Base-by-base conservation (phyloP, 176 grass and related monocot genomes). In the Phyllostachys edulis region DNA sequence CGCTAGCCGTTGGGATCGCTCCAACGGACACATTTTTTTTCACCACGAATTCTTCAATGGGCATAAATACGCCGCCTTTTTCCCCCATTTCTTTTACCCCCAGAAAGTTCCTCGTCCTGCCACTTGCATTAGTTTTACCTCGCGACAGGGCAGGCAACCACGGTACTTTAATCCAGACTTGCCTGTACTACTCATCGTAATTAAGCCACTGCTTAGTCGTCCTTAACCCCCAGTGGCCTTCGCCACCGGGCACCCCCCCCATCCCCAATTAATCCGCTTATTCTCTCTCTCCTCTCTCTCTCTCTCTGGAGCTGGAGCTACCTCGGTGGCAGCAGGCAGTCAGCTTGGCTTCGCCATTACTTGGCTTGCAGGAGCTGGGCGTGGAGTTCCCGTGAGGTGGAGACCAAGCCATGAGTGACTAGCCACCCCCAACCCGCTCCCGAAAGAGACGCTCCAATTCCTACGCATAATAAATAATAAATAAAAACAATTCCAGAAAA, bases 371-470 rank as follows among this genome's bases (percentile, higher is more conserved):
- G 83, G 71, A 86, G 88, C 88, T 83, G 89, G 41, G 12, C 80
- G 84, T 90, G 89, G 84, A 87, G 74, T 90, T 90, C 89, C 80
- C 89, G 89, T 90, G 89, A 83, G 80, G 73, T 83, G 74, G 80
- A 88, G 80, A 68, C 59, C 73, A 83, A 86, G 73, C 51, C 87
- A 7, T 37, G 40, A 75, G 68, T 71, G 5, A 40, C 63, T 32
- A 39, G 37, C 0, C 79, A 83, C 75, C 67, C 52, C 69, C 82
- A 75, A 74, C 81, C 82, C 69, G 54, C 61, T 78, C 76, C 57
- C 84, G 89, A 90, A 87, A 90, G 89, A 90, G 84, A 90, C 89
- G 84, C 84, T 74, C 77, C 84, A 82, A 84, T 90, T 90, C 84
- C 84, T 68, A 74, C 74, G 88, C 85, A 57, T 82, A 85, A 85